These are phyloP conservation scores for Styphnolobium japonicum DNA, from an alignment of 306 rosid species.

Conservation along the genomic window DNA sequence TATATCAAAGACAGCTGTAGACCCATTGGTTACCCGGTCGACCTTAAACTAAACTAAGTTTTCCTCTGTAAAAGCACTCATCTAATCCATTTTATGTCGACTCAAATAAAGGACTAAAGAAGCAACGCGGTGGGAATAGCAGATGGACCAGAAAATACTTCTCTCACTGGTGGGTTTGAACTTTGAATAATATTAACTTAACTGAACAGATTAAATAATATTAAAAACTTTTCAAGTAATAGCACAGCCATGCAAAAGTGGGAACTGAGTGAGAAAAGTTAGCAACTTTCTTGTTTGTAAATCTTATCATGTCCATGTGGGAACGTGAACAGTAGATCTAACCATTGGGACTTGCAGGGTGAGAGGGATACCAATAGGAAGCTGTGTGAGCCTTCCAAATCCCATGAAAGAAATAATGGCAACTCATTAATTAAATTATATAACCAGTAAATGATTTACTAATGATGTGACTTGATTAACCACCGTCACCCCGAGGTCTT, in stretches of 20 bases:
- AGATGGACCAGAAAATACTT: neutral
- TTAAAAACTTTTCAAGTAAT: neutral
- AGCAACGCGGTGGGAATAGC: neutral
- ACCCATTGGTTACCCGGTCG: constrained; percentile 16
- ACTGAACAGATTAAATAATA: neutral
- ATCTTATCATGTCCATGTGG: constrained; percentile 14
- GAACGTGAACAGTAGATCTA: constrained; percentile 7
- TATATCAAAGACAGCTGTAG: constrained; percentile 36
- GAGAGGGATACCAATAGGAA: neutral
- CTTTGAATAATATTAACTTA: neutral
- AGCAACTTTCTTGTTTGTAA: neutral
- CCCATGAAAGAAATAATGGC: neutral
- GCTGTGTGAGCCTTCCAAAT: neutral
- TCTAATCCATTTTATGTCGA: neutral
- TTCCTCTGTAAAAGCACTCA: neutral
- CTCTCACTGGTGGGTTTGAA: neutral
- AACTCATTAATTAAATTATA: neutral
- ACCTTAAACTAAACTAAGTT: neutral
- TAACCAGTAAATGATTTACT: neutral
- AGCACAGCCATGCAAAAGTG: neutral
- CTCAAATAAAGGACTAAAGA: neutral
- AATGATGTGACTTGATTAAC: neutral
- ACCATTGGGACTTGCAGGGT: neutral
- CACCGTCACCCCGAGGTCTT: neutral
- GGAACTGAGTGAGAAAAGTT: neutral